Conservation (phyloP, 768 basidiomycete species). For the Termitomyces sp. region DNA sequence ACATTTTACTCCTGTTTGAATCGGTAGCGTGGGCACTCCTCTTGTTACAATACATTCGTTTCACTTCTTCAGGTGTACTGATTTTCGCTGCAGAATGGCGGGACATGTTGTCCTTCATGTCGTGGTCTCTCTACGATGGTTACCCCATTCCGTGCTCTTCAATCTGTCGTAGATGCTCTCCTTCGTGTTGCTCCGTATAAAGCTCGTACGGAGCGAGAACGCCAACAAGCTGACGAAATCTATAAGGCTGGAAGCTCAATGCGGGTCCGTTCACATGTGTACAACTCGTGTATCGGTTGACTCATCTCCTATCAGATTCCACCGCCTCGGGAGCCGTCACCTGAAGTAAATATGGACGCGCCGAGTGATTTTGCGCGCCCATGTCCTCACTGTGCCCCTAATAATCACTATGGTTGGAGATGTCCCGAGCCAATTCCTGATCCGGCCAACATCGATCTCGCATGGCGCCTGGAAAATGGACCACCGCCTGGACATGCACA, state of each 20-base stretch:
- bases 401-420: constrained; percentile 74
- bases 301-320: constrained; percentile 53
- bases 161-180: constrained; percentile 68
- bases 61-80: background rate
- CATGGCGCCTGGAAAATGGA: constrained; percentile 78
- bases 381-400: constrained; percentile 71
- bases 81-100: constrained; percentile 60
- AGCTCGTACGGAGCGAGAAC: constrained; percentile 65
- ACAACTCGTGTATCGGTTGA: constrained; percentile 6
- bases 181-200: constrained; percentile 69
- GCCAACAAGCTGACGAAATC: constrained; percentile 78
- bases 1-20: constrained; percentile 9
- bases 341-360: constrained; percentile 67
- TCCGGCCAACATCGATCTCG: constrained; percentile 64
- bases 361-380: constrained; percentile 68
- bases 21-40: constrained; percentile 5
- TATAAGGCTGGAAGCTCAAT: constrained; percentile 61
- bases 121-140: constrained; percentile 67
- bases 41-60: background rate
- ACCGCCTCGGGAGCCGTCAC: constrained; percentile 69
- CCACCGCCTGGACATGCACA: constrained; percentile 74
- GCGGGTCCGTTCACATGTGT: constrained; percentile 40
- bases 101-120: constrained; percentile 81
- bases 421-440: constrained; percentile 81
- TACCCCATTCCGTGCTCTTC: constrained; percentile 68